Evolutionary conservation across 352 stramenopile genomes (phyloP), one percentile per base, ranked within the genome.

Genomic region (Globisporangium acanthophoron): DNA sequence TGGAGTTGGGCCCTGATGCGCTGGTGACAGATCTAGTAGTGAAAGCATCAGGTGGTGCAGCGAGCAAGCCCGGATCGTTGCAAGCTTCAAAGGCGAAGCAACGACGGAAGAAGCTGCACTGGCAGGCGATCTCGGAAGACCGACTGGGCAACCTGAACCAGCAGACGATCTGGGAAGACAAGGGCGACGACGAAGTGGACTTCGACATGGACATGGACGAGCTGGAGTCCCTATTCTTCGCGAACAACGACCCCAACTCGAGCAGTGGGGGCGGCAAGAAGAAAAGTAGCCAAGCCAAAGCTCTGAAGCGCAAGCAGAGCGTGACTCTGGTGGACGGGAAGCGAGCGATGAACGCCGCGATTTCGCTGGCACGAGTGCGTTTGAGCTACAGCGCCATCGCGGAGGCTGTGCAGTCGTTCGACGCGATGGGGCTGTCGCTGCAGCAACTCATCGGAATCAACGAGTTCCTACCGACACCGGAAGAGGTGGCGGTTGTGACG

Each of bases 341-440:
- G 65, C 87, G 94, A 37, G 96, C 90, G 12, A 99, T 98, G 94
- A 99, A 99, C 70, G 94, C 92, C 35, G 96, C 91, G 1, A 99
- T 99, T 59, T 97, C 96, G 33, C 73, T 99, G 4, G 91, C 94
- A 6, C 71, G 96, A 55, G 78, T 99, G 33, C 98, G 98, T 69
- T 73, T 98, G 44, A 90, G 88, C 21, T 97, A 98, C 70, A 69
- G 74, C 0, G 87, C 94, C 48, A 90, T 98, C 40, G 73, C 87
- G 61, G 65, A 86, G 18, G 83, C 79, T 5, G 78, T 97, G 33
- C 53, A 62, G 24, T 77, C 74, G 11, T 91, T 96, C 55, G 68
- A 94, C 46, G 59, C 78, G 9, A 80, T 59, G 29, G 72, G 83
- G 0, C 59, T 94, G 35, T 85, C 78, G 2, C 56, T 85, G 24